Percentiles rank a stretch among this genome's conserved stretches.
Evolutionary conservation across 176 grass and related monocot species (phyloP).

Genomic region (Aegilops speltoides): DNA sequence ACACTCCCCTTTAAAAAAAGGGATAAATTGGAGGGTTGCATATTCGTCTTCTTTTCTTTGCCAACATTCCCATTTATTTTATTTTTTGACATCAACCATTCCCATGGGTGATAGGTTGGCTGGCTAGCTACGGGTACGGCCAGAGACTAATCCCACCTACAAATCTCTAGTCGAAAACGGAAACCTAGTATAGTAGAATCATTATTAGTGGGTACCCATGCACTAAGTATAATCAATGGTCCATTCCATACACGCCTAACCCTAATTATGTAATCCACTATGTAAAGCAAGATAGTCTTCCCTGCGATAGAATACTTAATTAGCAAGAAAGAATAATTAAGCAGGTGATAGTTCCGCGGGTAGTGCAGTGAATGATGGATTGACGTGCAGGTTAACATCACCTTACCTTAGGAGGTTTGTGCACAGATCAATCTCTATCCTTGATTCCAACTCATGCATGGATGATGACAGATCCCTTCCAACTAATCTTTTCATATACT

Average conservation of each 20-base stretch:
- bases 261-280: slow-evolving; percentile 49
- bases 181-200: slow-evolving; percentile 17
- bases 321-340: slow-evolving; percentile 5
- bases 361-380: slow-evolving; percentile 21
- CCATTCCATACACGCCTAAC: slow-evolving; percentile 30
- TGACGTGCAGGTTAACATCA: slow-evolving; percentile 42
- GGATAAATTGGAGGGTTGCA: background rate
- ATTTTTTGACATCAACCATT: background rate
- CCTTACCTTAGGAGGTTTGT: background rate
- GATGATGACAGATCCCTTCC: background rate
- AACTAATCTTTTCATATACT: background rate
- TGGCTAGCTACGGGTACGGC: background rate
- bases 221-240: slow-evolving; percentile 41
- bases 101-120: background rate
- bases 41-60: background rate
- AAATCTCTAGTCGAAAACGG: slow-evolving; percentile 38
- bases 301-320: background rate
- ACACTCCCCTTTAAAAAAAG: too few species aligned
- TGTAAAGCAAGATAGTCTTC: slow-evolving; percentile 39
- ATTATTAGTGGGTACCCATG: slow-evolving; percentile 8
- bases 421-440: slow-evolving; percentile 13
- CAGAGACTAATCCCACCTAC: background rate
- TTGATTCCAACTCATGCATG: slow-evolving; percentile 26
- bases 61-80: background rate
- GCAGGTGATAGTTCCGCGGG: slow-evolving; percentile 33